phyloP scores from a whole-genome alignment of 768 basidiomycete species.

The Tephrocybe sp. region DNA sequence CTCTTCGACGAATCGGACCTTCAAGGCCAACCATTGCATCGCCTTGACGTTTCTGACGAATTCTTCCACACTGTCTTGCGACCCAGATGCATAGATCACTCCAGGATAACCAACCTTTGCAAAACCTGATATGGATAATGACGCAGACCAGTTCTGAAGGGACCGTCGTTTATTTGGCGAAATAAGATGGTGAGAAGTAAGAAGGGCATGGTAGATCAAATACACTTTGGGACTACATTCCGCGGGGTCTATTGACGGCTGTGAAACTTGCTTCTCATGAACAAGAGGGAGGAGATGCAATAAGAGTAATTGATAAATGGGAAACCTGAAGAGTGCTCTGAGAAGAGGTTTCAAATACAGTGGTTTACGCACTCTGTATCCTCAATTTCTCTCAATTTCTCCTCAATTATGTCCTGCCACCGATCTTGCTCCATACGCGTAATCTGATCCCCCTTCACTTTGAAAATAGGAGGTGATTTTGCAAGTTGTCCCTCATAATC shows the following conservation, averaged over 20 bases:
- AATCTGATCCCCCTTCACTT: constrained; percentile 48
- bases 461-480: constrained; percentile 22
- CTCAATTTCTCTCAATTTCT: constrained; percentile 34
- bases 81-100: constrained; percentile 70
- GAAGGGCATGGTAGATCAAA: constrained; percentile 52
- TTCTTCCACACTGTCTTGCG: constrained; percentile 50
- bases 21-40: constrained; percentile 80
- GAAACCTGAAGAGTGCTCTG: constrained; percentile 52
- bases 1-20: constrained; percentile 57
- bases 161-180: constrained; percentile 64
- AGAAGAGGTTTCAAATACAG: neutral
- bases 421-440: constrained; percentile 47
- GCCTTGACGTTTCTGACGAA: constrained; percentile 67
- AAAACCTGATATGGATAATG: constrained; percentile 60
- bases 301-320: constrained; percentile 58
- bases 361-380: constrained; percentile 31
- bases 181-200: constrained; percentile 74
- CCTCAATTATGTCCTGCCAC: constrained; percentile 43
- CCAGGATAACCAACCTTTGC: constrained; percentile 78
- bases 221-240: neutral
- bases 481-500: constrained; percentile 13
- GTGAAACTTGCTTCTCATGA: constrained; percentile 34
- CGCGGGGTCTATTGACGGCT: neutral
- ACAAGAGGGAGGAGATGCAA: constrained; percentile 57
- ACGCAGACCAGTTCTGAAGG: constrained; percentile 54